Evolutionary conservation across 305 asterid genomes (phyloP).

Genomic region (Solanum hybrid): DNA sequence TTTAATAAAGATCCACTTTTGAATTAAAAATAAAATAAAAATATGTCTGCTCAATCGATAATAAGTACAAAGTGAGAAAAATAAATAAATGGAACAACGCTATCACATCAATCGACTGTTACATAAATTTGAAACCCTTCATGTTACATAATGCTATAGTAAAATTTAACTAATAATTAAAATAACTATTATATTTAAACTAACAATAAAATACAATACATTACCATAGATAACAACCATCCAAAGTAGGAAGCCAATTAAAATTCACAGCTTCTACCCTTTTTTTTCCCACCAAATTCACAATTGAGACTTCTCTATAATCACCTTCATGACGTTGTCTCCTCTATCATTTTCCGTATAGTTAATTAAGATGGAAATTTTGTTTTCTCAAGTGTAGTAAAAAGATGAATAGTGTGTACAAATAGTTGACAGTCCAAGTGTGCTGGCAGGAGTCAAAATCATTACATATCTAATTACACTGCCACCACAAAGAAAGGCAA

Average conservation of each 20-base stretch:
- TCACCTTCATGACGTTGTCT: neutral
- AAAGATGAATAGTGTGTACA: neutral
- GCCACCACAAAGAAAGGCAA: neutral
- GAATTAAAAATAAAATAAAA: too few species aligned
- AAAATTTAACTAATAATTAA: too few species aligned
- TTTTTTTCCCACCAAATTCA: neutral
- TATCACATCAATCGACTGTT: too few species aligned
- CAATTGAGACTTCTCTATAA: neutral
- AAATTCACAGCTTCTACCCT: neutral
- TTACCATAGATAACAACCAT: neutral
- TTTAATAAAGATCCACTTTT: too few species aligned
- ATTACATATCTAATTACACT: neutral
- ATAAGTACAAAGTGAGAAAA: too few species aligned
- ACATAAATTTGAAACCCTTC: neutral
- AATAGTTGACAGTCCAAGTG: neutral
- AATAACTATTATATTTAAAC: neutral
- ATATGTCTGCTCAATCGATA: too few species aligned
- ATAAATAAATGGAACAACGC: neutral
- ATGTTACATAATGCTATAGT: too few species aligned
- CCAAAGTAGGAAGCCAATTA: neutral
- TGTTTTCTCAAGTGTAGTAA: neutral
- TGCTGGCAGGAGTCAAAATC: conserved; percentile 2
- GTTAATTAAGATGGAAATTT: neutral
- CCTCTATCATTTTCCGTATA: neutral
- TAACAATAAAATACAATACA: neutral